Base-by-base conservation (phyloP, 805 yeast species). In the Saccharomycopsis sp. region DNA sequence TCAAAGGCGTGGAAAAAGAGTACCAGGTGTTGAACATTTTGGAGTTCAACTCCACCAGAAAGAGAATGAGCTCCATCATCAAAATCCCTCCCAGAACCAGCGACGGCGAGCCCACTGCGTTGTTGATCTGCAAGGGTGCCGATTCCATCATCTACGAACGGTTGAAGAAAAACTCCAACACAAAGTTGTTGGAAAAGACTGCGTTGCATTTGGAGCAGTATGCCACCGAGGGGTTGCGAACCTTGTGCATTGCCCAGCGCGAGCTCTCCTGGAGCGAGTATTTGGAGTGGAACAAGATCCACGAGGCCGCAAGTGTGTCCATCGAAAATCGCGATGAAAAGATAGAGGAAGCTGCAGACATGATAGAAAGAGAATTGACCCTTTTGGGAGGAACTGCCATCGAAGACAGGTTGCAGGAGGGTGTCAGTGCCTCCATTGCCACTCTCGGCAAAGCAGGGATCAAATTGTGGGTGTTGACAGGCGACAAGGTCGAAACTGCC, bases 401-500 rank as follows among this genome's bases (percentile, higher is more conserved):
- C 69, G 95, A 88, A 69, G 95, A 88, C 74, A 77, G 91, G 68
- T 73, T 88, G 61, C 95, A 88, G 70, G 90, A 85, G 64, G 94
- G 94, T 73, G 95, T 88, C 56, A 92, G 94, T 1, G 94, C 87
- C 64, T 80, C 92, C 15, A 88, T 88, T 66, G 80, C 84, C 5
- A 68, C 83, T 3, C 73, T 88, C 57, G 87, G 81, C 15, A 75
- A 82, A 62, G 94, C 94, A 5, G 94, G 95, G 68, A 85, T 88
- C 57, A 88, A 88, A 69, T 73, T 88, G 55, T 88, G 95, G 95
- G 94, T 88, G 52, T 74, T 88, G 53, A 88, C 95, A 2, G 95
- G 95, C 72, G 95, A 88, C 70, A 87, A 86, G 70, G 89, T 88
- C n/a, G 95, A 88, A 70, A 88, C 95, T 34, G 95, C 94, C 12